Conservation (phyloP, 805 yeast species). For the Yarrowia bubula region DNA sequence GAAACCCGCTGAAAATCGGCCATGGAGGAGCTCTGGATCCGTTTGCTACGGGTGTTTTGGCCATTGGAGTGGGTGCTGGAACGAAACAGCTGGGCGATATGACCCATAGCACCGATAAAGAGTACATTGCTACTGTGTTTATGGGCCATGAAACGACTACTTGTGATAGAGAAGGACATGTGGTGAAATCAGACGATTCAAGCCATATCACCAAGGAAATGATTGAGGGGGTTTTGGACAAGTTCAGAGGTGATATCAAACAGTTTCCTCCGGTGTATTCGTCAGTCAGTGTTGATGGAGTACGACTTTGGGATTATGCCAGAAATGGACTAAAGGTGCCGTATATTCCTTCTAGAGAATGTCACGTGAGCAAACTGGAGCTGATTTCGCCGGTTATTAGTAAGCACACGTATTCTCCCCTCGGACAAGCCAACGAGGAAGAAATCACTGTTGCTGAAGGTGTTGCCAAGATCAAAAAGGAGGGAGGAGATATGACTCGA, state of each 20-base stretch:
- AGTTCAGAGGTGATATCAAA: conserved; percentile 74
- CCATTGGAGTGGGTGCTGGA: conserved; percentile 89
- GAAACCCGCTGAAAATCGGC: conserved; percentile 81
- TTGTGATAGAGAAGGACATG: conserved; percentile 88
- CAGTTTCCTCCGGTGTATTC: conserved; percentile 96
- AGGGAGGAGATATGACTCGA: conserved; percentile 25
- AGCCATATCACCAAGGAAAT: conserved; percentile 56
- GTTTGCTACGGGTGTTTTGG: conserved; percentile 85
- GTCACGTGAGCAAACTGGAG: conserved; percentile 55
- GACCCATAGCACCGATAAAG: conserved; percentile 70
- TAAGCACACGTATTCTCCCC: conserved; percentile 55
- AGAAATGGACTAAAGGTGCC: conserved; percentile 86
- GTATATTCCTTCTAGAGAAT: conserved; percentile 74
- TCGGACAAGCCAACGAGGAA: conserved; percentile 37
- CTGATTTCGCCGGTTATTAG: conserved; percentile 53
- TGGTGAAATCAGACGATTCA: conserved; percentile 52
- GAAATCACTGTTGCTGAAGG: conserved; percentile 44
- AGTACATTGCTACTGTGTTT: conserved; percentile 79
- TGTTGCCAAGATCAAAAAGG: conserved; percentile 41
- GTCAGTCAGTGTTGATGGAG: conserved; percentile 92
- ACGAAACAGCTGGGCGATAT: conserved; percentile 77
- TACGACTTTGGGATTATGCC: conserved; percentile 91
- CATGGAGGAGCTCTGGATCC: conserved; percentile 99
- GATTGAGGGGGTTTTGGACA: conserved; percentile 50
- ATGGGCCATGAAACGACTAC: conserved; percentile 91